Evolutionary conservation across 257 asterid species (phyloP).

Genomic region (Phtheirospermum japonicum): DNA sequence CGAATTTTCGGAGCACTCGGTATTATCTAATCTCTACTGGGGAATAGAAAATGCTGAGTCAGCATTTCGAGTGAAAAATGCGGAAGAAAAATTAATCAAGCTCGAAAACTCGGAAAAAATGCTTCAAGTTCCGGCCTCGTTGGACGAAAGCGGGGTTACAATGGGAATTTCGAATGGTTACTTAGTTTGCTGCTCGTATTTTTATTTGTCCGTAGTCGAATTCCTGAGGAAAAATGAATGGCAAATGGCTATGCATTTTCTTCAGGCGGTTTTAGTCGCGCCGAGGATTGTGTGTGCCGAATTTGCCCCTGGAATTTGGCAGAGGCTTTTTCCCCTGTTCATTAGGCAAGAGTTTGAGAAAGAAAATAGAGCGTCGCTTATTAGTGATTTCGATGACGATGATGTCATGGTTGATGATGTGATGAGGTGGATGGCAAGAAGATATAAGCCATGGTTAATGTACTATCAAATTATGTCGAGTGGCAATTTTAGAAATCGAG

Average conservation of each 20-base stretch:
- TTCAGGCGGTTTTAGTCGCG: constrained; percentile 61
- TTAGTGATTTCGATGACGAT: not conserved
- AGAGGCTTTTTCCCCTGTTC: constrained; percentile 35
- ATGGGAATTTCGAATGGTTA: constrained; percentile 53
- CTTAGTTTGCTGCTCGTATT: constrained; percentile 55
- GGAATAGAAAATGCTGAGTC: constrained; percentile 58
- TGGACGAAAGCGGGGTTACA: constrained; percentile 59
- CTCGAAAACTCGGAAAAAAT: constrained; percentile 61
- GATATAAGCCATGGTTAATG: constrained; percentile 77
- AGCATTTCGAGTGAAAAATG: constrained; percentile 34
- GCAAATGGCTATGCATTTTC: constrained; percentile 76
- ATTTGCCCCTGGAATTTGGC: constrained; percentile 58
- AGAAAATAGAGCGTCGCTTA: not conserved
- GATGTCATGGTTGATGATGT: constrained; percentile 38
- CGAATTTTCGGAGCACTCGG: constrained; percentile 70
- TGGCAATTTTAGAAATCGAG: constrained; percentile 26
- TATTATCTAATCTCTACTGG: constrained; percentile 75
- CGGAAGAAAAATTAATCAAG: constrained; percentile 32
- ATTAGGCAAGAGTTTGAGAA: constrained; percentile 13
- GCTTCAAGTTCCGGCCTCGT: constrained; percentile 87
- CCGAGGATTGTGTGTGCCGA: constrained; percentile 54
- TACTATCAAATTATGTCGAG: constrained; percentile 75
- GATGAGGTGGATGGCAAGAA: constrained; percentile 58
- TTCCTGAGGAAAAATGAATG: constrained; percentile 52
- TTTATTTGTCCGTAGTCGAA: constrained; percentile 58